Conservation (phyloP, 1,284 basidiomycete species). For the Irpex sp. region DNA sequence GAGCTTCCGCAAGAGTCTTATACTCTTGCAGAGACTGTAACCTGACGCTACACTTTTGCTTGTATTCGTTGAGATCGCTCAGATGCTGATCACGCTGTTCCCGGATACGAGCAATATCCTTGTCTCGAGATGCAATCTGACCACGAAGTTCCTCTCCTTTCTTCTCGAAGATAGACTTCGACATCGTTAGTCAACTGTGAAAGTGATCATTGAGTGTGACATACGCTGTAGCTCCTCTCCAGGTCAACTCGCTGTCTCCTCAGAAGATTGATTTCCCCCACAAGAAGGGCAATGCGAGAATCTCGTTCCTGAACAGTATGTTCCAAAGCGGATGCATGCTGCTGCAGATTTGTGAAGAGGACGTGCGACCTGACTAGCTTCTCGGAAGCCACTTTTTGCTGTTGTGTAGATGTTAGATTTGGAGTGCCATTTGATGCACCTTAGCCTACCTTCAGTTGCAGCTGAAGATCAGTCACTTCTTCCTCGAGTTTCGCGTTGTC, state of each 20-base stretch:
- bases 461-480: constrained; percentile 33
- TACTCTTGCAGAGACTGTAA: constrained; percentile 67
- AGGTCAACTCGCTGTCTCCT: constrained; percentile 28
- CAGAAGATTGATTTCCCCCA: background rate
- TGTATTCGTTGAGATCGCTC: constrained; percentile 73
- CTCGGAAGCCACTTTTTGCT: constrained; percentile 44
- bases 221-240: constrained; percentile 44
- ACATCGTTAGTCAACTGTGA: constrained; percentile 15
- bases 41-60: constrained; percentile 64
- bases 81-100: constrained; percentile 77
- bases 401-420: constrained; percentile 9
- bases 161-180: background rate
- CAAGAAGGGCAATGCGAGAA: background rate
- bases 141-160: constrained; percentile 46
- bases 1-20: constrained; percentile 67
- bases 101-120: constrained; percentile 74
- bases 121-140: constrained; percentile 63
- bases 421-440: no score
- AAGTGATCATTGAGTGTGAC: constrained; percentile 12
- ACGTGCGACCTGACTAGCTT: constrained; percentile 43
- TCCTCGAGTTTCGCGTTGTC: constrained; percentile 40
- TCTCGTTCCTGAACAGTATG: constrained; percentile 19
- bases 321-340: constrained; percentile 42
- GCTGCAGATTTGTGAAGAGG: constrained; percentile 46
- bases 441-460: constrained; percentile 37